These are phyloP conservation scores for Trypanosomatidae sp. DNA, from an alignment of 208 protist genomes.

Conservation along the genomic window DNA sequence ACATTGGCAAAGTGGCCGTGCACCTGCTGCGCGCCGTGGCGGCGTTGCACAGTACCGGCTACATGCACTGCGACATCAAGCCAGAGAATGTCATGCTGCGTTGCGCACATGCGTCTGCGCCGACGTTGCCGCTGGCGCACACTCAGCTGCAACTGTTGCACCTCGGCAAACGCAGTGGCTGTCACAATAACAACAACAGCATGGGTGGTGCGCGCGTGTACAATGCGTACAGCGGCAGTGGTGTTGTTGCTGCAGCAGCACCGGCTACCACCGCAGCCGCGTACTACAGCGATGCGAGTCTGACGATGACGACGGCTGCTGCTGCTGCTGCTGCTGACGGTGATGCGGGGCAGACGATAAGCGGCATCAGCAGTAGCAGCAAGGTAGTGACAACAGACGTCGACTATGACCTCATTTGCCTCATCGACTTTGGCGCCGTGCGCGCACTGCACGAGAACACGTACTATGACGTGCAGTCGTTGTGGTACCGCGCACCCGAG, in stretches of 20 bases:
- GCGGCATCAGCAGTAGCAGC: background rate
- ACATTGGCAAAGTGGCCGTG: slow-evolving; percentile 35
- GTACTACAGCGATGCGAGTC: no score
- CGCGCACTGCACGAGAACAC: slow-evolving; percentile 92
- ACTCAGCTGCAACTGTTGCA: background rate
- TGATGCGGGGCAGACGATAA: no score
- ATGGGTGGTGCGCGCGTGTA: no score
- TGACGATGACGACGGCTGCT: background rate
- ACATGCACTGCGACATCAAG: slow-evolving; percentile 97
- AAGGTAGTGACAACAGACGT: slow-evolving; percentile 3
- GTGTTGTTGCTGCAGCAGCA: no score
- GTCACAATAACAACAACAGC: slow-evolving; percentile 7
- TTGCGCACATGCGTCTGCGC: background rate
- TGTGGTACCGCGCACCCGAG: slow-evolving; percentile 90
- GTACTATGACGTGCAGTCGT: slow-evolving; percentile 94
- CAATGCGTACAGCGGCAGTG: no score
- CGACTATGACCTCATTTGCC: slow-evolving; percentile 16
- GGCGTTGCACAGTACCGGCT: slow-evolving; percentile 45
- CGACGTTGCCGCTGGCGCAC: no score
- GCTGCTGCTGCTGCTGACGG: no score
- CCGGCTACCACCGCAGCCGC: background rate
- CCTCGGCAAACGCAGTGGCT: slow-evolving; percentile 11
- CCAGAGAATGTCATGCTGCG: slow-evolving; percentile 92
- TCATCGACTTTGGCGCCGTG: slow-evolving; percentile 97
- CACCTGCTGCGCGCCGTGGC: slow-evolving; percentile 33